Evolutionary conservation across 2,329 filamentous ascomycete species (phyloP).

Genomic region (Epichloe gansuensis): DNA sequence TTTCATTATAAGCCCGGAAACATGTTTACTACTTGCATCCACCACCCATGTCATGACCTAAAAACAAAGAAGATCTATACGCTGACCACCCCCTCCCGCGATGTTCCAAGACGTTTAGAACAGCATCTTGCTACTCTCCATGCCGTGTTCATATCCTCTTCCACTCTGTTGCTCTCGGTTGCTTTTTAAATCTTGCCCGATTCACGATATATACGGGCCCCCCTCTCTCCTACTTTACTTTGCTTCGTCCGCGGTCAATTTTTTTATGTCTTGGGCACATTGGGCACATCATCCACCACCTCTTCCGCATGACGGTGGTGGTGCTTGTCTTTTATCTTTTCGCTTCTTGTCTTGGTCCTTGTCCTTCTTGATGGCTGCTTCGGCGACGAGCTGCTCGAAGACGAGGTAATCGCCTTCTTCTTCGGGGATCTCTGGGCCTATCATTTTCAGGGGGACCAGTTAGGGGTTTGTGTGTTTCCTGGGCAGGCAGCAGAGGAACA

Average conservation of each 20-base stretch:
- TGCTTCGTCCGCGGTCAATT: neutral
- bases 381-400: constrained; percentile 94
- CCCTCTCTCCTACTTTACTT: too few relatives aligned
- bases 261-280: constrained; percentile 12
- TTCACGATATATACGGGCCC: neutral
- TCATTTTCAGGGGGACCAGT: neutral
- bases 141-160: neutral
- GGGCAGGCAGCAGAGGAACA: too few relatives aligned
- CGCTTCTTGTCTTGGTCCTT: constrained; percentile 62
- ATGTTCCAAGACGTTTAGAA: too few relatives aligned
- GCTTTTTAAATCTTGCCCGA: neutral
- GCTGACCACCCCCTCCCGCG: neutral
- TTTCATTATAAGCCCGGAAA: neutral
- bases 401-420: constrained; percentile 98
- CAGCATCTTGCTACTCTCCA: too few relatives aligned
- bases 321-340: constrained; percentile 37
- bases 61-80: neutral
- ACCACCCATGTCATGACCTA: too few relatives aligned
- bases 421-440: constrained; percentile 79
- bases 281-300: constrained; percentile 15
- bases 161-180: too few relatives aligned
- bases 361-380: constrained; percentile 91
- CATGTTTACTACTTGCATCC: too few relatives aligned
- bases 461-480: too few relatives aligned
- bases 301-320: constrained; percentile 20